Percentiles rank a stretch among this genome's conserved stretches.
phyloP scores from a whole-genome alignment of 148 eudicot genomes.

The Amaranthus hypochondriacus region DNA sequence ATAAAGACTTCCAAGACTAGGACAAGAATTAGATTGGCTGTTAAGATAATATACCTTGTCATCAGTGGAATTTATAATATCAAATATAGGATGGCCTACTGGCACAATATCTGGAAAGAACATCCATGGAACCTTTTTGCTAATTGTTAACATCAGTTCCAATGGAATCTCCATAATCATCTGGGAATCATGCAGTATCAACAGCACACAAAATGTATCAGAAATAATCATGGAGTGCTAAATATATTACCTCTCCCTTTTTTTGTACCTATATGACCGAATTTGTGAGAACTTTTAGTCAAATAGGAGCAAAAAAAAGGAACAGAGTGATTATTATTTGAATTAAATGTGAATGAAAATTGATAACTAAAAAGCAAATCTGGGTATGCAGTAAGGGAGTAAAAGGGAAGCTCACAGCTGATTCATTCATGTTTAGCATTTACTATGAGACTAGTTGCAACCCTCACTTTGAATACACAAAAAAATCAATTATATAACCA shows the following conservation, averaged over 20 bases:
- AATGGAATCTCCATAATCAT: slow-evolving; percentile 97
- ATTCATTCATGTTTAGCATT: background rate
- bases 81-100: slow-evolving; percentile 94
- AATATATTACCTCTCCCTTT: no score
- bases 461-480: background rate
- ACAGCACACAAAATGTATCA: background rate
- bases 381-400: background rate
- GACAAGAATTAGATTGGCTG: background rate
- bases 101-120: slow-evolving; percentile 96
- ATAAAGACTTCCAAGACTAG: background rate
- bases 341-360: background rate
- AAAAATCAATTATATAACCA: background rate
- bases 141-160: slow-evolving; percentile 91
- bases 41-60: slow-evolving; percentile 57
- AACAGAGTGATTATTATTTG: background rate
- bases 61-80: slow-evolving; percentile 84
- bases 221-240: background rate
- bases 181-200: slow-evolving; percentile 30
- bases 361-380: background rate
- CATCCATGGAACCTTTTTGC: slow-evolving; percentile 94
- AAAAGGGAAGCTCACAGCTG: background rate
- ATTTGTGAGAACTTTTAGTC: no score
- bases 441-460: background rate
- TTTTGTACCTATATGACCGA: no score
- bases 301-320: no score